A percentile compares a stretch with the other conserved stretches of the same genome.
phyloP scores from a whole-genome alignment of 352 stramenopile genomes.

The Phytopythium helicoides region DNA sequence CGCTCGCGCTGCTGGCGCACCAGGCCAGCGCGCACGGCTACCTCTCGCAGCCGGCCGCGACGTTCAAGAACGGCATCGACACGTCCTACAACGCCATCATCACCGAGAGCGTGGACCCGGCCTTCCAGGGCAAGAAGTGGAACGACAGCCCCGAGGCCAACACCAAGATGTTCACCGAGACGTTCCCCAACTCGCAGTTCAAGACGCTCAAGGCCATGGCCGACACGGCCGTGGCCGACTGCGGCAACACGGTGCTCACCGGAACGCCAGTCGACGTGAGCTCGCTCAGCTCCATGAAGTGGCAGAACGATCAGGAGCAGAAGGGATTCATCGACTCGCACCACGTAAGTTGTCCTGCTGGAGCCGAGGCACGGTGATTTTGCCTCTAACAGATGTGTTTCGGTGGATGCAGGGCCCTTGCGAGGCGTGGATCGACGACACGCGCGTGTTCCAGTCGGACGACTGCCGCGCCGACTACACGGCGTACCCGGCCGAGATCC shows the following conservation, averaged over 20 bases:
- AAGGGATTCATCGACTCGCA: slow-evolving; percentile 45
- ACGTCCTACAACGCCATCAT: slow-evolving; percentile 30
- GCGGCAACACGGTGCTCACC: slow-evolving; percentile 20
- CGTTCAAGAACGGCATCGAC: slow-evolving; percentile 29
- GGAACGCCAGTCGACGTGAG: slow-evolving; percentile 29
- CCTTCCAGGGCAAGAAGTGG: slow-evolving; percentile 32
- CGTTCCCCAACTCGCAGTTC: slow-evolving; percentile 28
- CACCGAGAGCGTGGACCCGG: slow-evolving; percentile 21
- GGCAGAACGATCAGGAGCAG: slow-evolving; percentile 45
- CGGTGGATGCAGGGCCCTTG: slow-evolving; percentile 37
- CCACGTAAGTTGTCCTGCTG: slow-evolving; percentile 17
- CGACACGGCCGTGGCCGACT: slow-evolving; percentile 26
- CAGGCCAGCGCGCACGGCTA: slow-evolving; percentile 37
- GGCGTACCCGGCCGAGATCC: slow-evolving; percentile 44
- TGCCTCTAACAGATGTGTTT: too few relatives aligned
- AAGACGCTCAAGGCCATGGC: slow-evolving; percentile 31
- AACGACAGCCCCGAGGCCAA: slow-evolving; percentile 31
- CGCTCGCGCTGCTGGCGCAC: slow-evolving; percentile 16
- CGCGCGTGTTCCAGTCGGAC: slow-evolving; percentile 29
- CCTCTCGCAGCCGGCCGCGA: slow-evolving; percentile 29
- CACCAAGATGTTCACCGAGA: slow-evolving; percentile 29
- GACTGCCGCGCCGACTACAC: slow-evolving; percentile 40
- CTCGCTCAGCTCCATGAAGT: slow-evolving; percentile 33
- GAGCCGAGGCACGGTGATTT: too few relatives aligned
- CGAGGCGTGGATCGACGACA: slow-evolving; percentile 45